These are phyloP conservation scores for Myochromella boudieri DNA, from an alignment of 768 basidiomycete genomes.

Conservation along the genomic window DNA sequence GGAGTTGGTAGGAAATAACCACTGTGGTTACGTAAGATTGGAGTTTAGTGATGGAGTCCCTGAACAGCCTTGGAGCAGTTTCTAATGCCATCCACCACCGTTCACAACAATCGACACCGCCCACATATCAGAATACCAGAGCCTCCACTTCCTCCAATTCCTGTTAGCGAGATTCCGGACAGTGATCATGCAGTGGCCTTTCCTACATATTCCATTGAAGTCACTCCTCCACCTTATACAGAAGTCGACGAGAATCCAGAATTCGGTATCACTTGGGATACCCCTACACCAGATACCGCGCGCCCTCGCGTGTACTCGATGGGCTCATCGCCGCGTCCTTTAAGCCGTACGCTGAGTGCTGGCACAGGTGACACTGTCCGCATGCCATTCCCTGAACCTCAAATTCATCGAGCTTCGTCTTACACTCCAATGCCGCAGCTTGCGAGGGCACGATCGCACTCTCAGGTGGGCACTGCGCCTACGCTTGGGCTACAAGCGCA, in stretches of 20 bases:
- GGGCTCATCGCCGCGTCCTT: constrained; percentile 23
- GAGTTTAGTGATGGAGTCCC: too few species aligned
- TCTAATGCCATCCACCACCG: background rate
- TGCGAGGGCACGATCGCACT: constrained; percentile 27
- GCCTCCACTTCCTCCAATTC: constrained; percentile 10
- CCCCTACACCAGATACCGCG: constrained; percentile 23
- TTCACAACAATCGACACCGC: background rate
- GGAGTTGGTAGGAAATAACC: too few species aligned
- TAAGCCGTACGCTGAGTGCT: constrained; percentile 39
- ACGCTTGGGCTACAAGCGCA: constrained; percentile 24
- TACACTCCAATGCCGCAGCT: constrained; percentile 25
- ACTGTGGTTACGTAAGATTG: too few species aligned
- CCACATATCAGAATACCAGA: background rate
- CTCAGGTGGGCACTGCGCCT: constrained; percentile 35
- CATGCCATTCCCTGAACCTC: constrained; percentile 53
- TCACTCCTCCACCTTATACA: constrained; percentile 19
- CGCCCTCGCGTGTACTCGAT: constrained; percentile 34
- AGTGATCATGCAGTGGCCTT: constrained; percentile 16
- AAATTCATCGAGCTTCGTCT: constrained; percentile 47
- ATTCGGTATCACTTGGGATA: constrained; percentile 35
- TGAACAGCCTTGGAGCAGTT: too few species aligned
- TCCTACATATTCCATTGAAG: constrained; percentile 31
- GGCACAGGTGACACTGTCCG: constrained; percentile 20
- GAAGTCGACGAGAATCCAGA: constrained; percentile 16
- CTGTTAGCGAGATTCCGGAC: background rate